Evolutionary conservation across 306 rosid genomes (phyloP).

Genomic region (Vicia faba): DNA sequence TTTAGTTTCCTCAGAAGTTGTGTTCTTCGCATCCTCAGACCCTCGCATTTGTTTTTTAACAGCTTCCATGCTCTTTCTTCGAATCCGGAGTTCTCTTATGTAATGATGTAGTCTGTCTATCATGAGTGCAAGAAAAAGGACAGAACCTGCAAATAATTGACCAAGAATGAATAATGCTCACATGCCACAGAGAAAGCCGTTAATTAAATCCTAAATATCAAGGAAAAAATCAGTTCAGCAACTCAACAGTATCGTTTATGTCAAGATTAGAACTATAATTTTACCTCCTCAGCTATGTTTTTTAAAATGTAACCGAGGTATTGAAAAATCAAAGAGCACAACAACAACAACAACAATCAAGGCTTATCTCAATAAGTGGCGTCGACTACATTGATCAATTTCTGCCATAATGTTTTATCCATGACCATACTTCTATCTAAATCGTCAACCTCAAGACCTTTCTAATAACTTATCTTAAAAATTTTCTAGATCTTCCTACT

Average conservation of each 20-base stretch:
- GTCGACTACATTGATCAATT: no score
- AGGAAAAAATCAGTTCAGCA: slow-evolving; percentile 25
- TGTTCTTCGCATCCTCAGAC: slow-evolving; percentile 58
- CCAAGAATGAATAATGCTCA: slow-evolving; percentile 29
- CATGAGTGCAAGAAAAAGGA: slow-evolving; percentile 78
- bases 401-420: no score
- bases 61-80: slow-evolving; percentile 86
- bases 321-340: slow-evolving; percentile 15
- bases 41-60: slow-evolving; percentile 70
- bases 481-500: no score
- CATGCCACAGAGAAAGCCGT: slow-evolving; percentile 27
- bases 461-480: no score
- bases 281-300: slow-evolving; percentile 5
- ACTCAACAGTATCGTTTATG: slow-evolving; percentile 19
- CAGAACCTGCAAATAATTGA: slow-evolving; percentile 63
- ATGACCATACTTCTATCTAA: no score
- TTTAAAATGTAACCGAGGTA: slow-evolving; percentile 14
- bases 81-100: slow-evolving; percentile 76
- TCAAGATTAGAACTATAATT: background rate
- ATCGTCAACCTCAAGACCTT: no score
- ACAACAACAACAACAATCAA: no score
- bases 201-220: slow-evolving; percentile 11
- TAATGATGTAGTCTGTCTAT: slow-evolving; percentile 89
- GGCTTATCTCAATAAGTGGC: no score
- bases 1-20: slow-evolving; percentile 53